Evolutionary conservation across 441 rosid species (phyloP).

Genomic region (Biscutella laevigata): DNA sequence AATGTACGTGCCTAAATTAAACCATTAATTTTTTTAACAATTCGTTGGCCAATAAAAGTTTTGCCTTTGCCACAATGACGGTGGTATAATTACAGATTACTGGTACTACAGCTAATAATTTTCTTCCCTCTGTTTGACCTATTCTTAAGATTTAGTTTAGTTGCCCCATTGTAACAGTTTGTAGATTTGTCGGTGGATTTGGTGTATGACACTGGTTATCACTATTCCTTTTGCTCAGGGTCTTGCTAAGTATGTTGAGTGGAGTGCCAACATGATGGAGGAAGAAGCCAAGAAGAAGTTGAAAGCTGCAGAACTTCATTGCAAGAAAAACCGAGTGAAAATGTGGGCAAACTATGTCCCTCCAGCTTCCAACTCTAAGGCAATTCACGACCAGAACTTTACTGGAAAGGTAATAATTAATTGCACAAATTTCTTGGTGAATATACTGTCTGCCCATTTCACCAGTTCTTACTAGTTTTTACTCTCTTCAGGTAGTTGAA

Average conservation of each 20-base stretch:
- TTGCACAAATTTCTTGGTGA: background rate
- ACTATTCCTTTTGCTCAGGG: constrained; percentile 41
- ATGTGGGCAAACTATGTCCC: constrained; percentile 86
- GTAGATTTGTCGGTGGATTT: constrained; percentile 4
- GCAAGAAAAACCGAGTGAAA: constrained; percentile 70
- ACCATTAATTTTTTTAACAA: no score
- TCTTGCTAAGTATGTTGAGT: constrained; percentile 88
- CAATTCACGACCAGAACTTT: constrained; percentile 89
- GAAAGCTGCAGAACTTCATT: constrained; percentile 82
- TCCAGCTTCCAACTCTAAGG: constrained; percentile 79
- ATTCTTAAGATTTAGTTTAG: background rate
- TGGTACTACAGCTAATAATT: background rate
- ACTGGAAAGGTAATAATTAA: constrained; percentile 64
- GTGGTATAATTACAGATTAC: background rate
- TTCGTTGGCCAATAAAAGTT: background rate
- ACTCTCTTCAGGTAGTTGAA: constrained; percentile 71
- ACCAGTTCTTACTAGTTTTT: background rate
- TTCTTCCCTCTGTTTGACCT: background rate
- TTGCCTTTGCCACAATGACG: background rate
- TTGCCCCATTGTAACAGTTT: background rate
- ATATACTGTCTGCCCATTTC: constrained; percentile 1
- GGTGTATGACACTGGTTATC: constrained; percentile 5
- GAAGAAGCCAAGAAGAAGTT: constrained; percentile 70
- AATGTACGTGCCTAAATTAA: constrained; percentile 42
- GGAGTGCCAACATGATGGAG: constrained; percentile 99